phyloP scores from a whole-genome alignment of 495 filamentous ascomycete genomes.

The Glonium stellatum region DNA sequence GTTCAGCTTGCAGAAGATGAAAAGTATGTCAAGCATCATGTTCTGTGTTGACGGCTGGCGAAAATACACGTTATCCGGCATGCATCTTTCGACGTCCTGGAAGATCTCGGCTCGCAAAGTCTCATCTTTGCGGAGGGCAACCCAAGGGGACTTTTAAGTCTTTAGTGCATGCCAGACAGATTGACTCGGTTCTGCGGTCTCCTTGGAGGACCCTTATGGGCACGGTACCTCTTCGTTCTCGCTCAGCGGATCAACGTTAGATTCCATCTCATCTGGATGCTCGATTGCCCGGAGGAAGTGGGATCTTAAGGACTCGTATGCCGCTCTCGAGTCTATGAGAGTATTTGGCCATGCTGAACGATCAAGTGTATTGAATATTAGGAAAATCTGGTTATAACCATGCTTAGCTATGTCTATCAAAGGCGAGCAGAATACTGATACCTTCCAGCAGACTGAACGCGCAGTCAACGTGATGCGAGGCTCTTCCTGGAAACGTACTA shows the following conservation, averaged over 20 bases:
- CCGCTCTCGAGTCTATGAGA: slow-evolving; percentile 60
- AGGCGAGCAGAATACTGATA: slow-evolving; percentile 31
- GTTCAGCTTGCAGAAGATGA: slow-evolving; percentile 92
- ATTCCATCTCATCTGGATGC: slow-evolving; percentile 71
- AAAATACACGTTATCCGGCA: slow-evolving; percentile 90
- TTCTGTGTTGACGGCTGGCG: slow-evolving; percentile 69
- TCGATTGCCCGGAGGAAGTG: slow-evolving; percentile 75
- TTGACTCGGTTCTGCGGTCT: slow-evolving; percentile 10
- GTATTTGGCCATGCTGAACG: slow-evolving; percentile 60
- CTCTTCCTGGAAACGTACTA: slow-evolving; percentile 47
- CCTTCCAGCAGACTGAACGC: slow-evolving; percentile 93
- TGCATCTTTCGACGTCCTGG: slow-evolving; percentile 89
- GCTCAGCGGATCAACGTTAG: slow-evolving; percentile 71
- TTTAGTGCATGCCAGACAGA: slow-evolving; percentile 41
- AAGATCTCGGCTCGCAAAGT: slow-evolving; percentile 76
- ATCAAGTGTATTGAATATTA: slow-evolving; percentile 68
- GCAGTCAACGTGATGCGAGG: slow-evolving; percentile 54
- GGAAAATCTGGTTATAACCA: slow-evolving; percentile 54
- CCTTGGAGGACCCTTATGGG: neutral
- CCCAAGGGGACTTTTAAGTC: slow-evolving; percentile 74
- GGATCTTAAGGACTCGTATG: slow-evolving; percentile 63
- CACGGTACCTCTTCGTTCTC: slow-evolving; percentile 69
- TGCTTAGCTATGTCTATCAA: neutral
- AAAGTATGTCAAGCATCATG: slow-evolving; percentile 80
- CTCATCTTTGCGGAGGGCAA: slow-evolving; percentile 75